Conservation (phyloP, 2,329 filamentous ascomycete species). For the Ceratocystis diversiconidia region DNA sequence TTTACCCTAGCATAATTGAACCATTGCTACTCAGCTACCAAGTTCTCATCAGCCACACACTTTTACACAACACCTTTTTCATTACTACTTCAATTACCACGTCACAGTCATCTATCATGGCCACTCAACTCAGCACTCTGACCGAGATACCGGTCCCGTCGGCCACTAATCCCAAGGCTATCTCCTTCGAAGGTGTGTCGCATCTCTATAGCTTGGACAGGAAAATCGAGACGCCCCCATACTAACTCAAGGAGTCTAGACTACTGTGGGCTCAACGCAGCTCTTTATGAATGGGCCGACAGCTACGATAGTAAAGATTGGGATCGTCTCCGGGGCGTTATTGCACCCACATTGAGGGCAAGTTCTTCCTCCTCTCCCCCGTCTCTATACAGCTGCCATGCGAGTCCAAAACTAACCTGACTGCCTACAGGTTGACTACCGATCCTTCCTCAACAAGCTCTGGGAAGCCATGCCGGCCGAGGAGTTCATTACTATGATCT, state of each 20-base stretch:
- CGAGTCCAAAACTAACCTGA: slow-evolving; percentile 37
- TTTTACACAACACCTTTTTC: background rate
- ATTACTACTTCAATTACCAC: background rate
- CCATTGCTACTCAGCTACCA: no score
- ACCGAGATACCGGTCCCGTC: background rate
- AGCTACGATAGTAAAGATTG: slow-evolving; percentile 56
- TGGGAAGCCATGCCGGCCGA: slow-evolving; percentile 48
- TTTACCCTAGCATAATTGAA: background rate
- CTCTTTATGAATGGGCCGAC: slow-evolving; percentile 44
- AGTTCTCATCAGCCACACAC: background rate
- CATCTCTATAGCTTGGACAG: background rate
- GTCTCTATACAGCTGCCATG: slow-evolving; percentile 36
- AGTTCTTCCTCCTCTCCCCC: background rate
- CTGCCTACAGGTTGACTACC: slow-evolving; percentile 51
- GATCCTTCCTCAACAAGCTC: slow-evolving; percentile 43
- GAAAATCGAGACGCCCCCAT: background rate
- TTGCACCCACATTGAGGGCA: slow-evolving; percentile 36
- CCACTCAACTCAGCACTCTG: background rate
- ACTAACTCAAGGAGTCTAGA: slow-evolving; percentile 15
- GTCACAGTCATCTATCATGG: background rate
- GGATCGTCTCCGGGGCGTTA: slow-evolving; percentile 43
- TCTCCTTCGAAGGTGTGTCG: slow-evolving; percentile 13
- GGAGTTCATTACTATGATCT: slow-evolving; percentile 48
- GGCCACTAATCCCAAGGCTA: slow-evolving; percentile 13
- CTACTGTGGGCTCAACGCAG: slow-evolving; percentile 22